Base-by-base conservation (phyloP, 441 rosid species). In the Dalechampia spathulata region DNA sequence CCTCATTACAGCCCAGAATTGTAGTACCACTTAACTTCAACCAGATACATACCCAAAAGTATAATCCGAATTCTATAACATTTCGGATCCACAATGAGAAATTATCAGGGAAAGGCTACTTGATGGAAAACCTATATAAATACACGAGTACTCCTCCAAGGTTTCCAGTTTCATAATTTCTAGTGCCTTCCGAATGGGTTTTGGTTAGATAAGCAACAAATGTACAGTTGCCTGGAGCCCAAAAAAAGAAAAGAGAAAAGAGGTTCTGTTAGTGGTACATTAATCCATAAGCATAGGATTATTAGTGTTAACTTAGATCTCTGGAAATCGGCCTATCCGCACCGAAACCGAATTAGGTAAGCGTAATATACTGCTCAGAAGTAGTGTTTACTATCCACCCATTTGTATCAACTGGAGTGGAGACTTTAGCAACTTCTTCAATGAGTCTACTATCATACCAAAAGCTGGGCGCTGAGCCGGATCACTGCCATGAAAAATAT, bases 391-490 rank as follows among this genome's bases (percentile, higher is more conserved):
- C 62, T 65, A 17, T 10, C 78, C 78, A 34, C 81, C 90, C 83
- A 83, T 81, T 65, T 76, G 80, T 64, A 81, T 78, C 66, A 72
- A 55, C 74, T 80, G 79, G 47, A 69, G 62, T 3, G 96, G 95
- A 37, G 96, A 88, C 63, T 86, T 92, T 52, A 86, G 68, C 74
- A 88, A 64, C 77, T 83, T 83, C 88, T 92, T 92, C 57, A 92
- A 68, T 2, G 85, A 59, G 16, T 75, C 72, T 0, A 92, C 96
- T 48, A 92, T 86, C 45, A 67, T 68, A 3, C 73, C 67, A 53
- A 92, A 83, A 16, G 92, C 64, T 26, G 99, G 99, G 23, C 96
- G 86, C 52, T 83, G 76, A 48, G 73, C 71, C 14, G 90, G 94
- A 36, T 86, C 87, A 41, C 95, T 86, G 78, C 60, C 57, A 46